Base-by-base conservation (phyloP, 306 rosid genomes). In the Cucurbita moschata region DNA sequence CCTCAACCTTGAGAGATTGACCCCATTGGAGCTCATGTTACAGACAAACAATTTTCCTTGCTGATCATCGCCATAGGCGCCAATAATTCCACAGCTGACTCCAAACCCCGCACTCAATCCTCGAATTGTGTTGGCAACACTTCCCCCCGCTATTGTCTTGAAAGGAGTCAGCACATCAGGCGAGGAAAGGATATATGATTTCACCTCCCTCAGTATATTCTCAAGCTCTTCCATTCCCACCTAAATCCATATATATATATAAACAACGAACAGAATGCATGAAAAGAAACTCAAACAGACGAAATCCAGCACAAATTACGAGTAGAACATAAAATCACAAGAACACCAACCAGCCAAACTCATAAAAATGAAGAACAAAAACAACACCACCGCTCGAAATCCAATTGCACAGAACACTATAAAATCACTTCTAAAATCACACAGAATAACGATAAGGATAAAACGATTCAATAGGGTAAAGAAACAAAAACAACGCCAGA, bases 101-200 rank as follows among this genome's bases (percentile, higher is more conserved):
- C 92, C 92, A 50, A 94, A 94, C 35, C 95, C 96, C 1, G 81
- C 71, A 73, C 88, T 81, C 37, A 94, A 80, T 57, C 98, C 98
- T 9, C 98, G 82, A 72, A 94, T 85, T 1, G 97, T 94, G 77
- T 94, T 91, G 15, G 98, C 90, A 57, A 94, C 96, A 63, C 98
- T 94, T 26, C 98, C 98, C 46, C 97, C 96, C 0, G 98, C 97
- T 49, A 94, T 70, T 15, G 97, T 89, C 81, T 90, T 89, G 18
- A 87, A 70, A 5, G 83, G 53, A 51, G 85, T 77, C 19, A 30
- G 40, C 55, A 55, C 83, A 44, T 78, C 80, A 0, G 74, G 77
- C 16, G 76, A 77, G 8, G 85, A 68, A 11, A 73, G 66, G 49
- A 64, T 55, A 78, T 89, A 87, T 40, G 57, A 21, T 26, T 86